Conservation (phyloP, 208 protist species). For the Leishmania martiniquensis region DNA sequence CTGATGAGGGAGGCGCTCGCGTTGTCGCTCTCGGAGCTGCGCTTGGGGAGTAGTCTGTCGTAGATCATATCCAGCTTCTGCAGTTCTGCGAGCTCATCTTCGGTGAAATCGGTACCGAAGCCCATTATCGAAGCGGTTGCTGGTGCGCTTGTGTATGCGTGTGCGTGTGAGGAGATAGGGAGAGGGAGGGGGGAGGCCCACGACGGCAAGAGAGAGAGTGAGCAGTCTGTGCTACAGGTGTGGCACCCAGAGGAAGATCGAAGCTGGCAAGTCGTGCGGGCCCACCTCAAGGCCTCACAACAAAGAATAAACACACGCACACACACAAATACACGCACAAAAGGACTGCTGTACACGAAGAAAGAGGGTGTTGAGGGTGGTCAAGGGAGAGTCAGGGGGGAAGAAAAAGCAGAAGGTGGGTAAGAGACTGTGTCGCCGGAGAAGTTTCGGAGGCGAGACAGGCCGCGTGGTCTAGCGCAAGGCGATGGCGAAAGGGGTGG, state of each 20-base stretch:
- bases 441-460: neutral
- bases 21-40: neutral
- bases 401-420: neutral
- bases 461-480: neutral
- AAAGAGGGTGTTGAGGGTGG: neutral
- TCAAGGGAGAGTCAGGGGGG: neutral
- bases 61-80: constrained; percentile 21
- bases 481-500: neutral
- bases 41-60: constrained; percentile 13
- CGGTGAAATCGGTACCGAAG: constrained; percentile 25
- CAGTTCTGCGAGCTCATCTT: constrained; percentile 24
- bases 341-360: neutral
- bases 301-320: too few species aligned
- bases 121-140: constrained; percentile 14
- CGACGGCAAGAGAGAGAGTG: neutral
- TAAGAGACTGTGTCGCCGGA: neutral
- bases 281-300: neutral
- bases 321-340: too few species aligned
- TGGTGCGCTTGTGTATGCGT: neutral
- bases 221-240: neutral
- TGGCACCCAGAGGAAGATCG: neutral
- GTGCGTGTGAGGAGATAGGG: neutral
- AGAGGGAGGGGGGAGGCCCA: neutral
- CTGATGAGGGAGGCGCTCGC: neutral
- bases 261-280: neutral